phyloP scores from a whole-genome alignment of 225 moss, liverwort and hornwort species.

The Asterella californica region DNA sequence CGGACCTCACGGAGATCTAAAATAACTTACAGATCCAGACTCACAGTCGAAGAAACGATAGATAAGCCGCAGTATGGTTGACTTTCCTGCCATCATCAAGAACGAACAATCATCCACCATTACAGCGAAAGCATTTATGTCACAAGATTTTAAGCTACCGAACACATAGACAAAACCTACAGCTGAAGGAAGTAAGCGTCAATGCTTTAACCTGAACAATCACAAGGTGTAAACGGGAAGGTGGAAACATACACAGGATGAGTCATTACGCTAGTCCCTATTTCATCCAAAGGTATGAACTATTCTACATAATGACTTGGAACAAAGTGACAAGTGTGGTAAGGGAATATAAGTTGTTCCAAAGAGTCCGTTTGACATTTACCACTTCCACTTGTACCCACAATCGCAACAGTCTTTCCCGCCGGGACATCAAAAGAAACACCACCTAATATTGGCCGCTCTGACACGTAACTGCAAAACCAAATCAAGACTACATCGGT shows the following conservation, averaged over 20 bases:
- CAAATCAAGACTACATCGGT: neutral
- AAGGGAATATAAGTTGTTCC: neutral
- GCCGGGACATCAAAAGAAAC: constrained; percentile 88
- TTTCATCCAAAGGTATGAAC: too few species aligned
- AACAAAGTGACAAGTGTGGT: neutral
- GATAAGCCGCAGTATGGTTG: constrained; percentile 87
- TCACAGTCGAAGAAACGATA: constrained; percentile 93
- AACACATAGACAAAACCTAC: too few species aligned
- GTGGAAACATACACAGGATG: too few species aligned
- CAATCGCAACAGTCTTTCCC: constrained; percentile 91
- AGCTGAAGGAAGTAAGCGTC: too few species aligned
- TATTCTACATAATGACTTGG: too few species aligned
- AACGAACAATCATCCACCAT: neutral
- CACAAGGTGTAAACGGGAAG: neutral
- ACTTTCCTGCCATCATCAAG: constrained; percentile 65
- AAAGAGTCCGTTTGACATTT: constrained; percentile 9
- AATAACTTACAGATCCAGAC: constrained; percentile 70
- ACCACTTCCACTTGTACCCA: constrained; percentile 99
- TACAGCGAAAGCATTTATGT: neutral
- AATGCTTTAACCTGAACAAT: too few species aligned
- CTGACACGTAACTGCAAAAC: constrained; percentile 57
- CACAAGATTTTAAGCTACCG: too few species aligned
- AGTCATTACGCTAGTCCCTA: too few species aligned
- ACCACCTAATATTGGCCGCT: constrained; percentile 78
- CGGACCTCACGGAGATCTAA: too few species aligned